A percentile compares a stretch with the other conserved stretches of the same genome.
Evolutionary conservation across 148 eudicot genomes (phyloP).

Genomic region (Spergularia marina): DNA sequence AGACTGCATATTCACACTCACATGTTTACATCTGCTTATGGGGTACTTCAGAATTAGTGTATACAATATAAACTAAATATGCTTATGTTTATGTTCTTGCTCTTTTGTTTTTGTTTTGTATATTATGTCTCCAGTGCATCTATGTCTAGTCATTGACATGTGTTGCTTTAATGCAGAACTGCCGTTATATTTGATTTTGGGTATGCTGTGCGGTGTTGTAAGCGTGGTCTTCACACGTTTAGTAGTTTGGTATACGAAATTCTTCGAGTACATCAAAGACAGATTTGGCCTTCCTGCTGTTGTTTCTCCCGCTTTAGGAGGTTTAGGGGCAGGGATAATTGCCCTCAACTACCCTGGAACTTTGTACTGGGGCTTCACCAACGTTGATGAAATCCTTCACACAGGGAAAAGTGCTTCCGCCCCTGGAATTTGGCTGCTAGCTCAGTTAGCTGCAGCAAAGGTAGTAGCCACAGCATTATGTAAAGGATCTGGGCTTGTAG

Average conservation of each 20-base stretch:
- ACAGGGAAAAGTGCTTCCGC: constrained; percentile 92
- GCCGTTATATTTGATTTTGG: constrained; percentile 88
- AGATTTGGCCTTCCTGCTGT: constrained; percentile 69
- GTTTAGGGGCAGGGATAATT: constrained; percentile 92
- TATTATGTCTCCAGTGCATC: constrained; percentile 4
- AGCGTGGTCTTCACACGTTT: constrained; percentile 77
- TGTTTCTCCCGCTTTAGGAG: constrained; percentile 92
- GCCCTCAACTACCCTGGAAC: constrained; percentile 93
- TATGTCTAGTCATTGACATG: constrained; percentile 16
- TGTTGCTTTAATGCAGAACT: constrained; percentile 58
- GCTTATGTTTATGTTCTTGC: not conserved
- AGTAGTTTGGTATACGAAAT: constrained; percentile 64
- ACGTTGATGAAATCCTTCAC: constrained; percentile 92
- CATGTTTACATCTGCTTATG: too few relatives aligned
- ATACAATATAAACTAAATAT: too few relatives aligned
- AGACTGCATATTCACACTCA: not conserved
- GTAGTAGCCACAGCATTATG: constrained; percentile 92
- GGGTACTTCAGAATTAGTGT: too few relatives aligned
- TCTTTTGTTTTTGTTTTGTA: not conserved
- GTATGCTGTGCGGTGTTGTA: constrained; percentile 94
- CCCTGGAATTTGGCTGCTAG: constrained; percentile 90
- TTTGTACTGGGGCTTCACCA: constrained; percentile 94
- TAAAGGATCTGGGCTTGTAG: constrained; percentile 94
- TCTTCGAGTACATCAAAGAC: constrained; percentile 77
- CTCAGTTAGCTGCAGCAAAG: constrained; percentile 90